Percentiles rank a stretch among this genome's conserved stretches.
Conservation (phyloP, 331 rosid genomes). For the Telfairia occidentalis region DNA sequence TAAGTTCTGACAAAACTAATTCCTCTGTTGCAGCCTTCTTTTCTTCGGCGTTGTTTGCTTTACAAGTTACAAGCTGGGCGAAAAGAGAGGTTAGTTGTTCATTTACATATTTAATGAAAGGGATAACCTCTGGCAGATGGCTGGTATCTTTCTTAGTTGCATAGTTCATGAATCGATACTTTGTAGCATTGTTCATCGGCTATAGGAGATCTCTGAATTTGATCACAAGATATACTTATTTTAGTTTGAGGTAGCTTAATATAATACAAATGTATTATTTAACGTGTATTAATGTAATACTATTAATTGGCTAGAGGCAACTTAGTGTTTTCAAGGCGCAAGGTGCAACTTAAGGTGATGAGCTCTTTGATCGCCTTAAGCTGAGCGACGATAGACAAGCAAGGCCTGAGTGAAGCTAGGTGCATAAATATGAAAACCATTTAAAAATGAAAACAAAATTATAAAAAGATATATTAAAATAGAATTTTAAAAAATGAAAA, state of each 20-base stretch:
- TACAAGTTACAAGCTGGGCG: constrained; percentile 70
- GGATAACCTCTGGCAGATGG: neutral
- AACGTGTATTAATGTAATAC: too few relatives aligned
- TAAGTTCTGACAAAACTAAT: neutral
- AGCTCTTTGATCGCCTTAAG: too few relatives aligned
- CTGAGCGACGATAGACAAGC: too few relatives aligned
- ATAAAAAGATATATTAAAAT: too few relatives aligned
- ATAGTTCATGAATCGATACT: neutral
- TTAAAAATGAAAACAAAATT: too few relatives aligned
- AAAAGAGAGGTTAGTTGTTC: constrained; percentile 40
- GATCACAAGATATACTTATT: neutral
- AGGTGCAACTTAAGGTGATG: too few relatives aligned
- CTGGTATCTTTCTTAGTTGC: neutral
- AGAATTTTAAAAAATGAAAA: too few relatives aligned
- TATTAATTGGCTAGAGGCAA: too few relatives aligned
- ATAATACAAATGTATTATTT: neutral
- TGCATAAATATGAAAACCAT: too few relatives aligned
- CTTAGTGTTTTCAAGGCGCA: too few relatives aligned
- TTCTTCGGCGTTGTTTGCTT: constrained; percentile 67
- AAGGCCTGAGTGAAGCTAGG: too few relatives aligned
- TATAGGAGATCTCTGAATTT: neutral
- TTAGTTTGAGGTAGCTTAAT: neutral
- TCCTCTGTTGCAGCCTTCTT: constrained; percentile 42
- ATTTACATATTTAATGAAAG: neutral
- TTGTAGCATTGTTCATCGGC: neutral